phyloP scores from a whole-genome alignment of 352 stramenopile genomes.

The Stramenopiles sp. region DNA sequence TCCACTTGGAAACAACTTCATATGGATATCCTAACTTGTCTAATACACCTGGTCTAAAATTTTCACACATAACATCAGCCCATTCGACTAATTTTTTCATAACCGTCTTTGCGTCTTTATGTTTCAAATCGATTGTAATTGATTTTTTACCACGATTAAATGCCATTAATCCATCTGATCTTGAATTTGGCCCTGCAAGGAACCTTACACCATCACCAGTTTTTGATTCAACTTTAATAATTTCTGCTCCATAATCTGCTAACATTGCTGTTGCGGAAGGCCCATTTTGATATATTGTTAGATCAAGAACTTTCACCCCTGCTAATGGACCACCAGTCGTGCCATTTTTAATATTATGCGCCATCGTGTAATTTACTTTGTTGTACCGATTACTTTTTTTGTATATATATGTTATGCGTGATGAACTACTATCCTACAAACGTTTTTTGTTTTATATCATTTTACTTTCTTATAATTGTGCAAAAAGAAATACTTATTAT shows the following conservation, averaged over 20 bases:
- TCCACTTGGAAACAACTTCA: slow-evolving; percentile 38
- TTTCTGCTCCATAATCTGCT: slow-evolving; percentile 60
- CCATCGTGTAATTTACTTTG: too few species aligned
- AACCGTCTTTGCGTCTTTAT: slow-evolving; percentile 33
- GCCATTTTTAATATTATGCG: too few species aligned
- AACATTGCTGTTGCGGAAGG: slow-evolving; percentile 29
- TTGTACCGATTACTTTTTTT: too few species aligned
- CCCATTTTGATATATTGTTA: slow-evolving; percentile 18
- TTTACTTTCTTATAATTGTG: too few species aligned
- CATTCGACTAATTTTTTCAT: slow-evolving; percentile 23
- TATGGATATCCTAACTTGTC: slow-evolving; percentile 54
- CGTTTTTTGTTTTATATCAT: too few species aligned
- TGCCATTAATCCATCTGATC: slow-evolving; percentile 43
- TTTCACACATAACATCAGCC: slow-evolving; percentile 61
- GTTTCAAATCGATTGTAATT: slow-evolving; percentile 50
- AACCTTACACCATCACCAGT: slow-evolving; percentile 46
- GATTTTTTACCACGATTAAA: slow-evolving; percentile 64
- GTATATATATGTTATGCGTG: too few species aligned
- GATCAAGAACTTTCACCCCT: slow-evolving; percentile 12
- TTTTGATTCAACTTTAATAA: slow-evolving; percentile 64
- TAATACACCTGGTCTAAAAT: slow-evolving; percentile 57
- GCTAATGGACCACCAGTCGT: too few species aligned
- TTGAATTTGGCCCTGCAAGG: slow-evolving; percentile 34
- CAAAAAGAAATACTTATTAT: too few species aligned
- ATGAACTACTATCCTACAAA: too few species aligned